These are phyloP conservation scores for Penicillium taxi DNA, from an alignment of 495 filamentous ascomycete genomes.

Conservation along the genomic window DNA sequence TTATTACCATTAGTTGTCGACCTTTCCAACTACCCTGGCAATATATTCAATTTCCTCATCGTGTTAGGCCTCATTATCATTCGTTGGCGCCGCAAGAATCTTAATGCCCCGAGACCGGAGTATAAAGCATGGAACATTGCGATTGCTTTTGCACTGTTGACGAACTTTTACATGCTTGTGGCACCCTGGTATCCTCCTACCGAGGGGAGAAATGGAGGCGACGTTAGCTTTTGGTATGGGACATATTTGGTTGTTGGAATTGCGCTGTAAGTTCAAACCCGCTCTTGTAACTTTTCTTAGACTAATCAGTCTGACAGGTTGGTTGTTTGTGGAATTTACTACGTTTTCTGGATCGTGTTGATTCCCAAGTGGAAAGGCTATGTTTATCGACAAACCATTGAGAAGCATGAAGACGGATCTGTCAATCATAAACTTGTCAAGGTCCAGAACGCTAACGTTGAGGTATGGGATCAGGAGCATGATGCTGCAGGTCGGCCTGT, in stretches of 20 bases:
- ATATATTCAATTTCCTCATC: constrained; percentile 48
- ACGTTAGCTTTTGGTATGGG: constrained; percentile 61
- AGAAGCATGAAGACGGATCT: constrained; percentile 41
- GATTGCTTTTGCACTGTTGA: constrained; percentile 46
- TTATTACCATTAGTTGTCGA: constrained; percentile 49
- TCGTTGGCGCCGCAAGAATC: constrained; percentile 36
- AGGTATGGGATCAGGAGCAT: constrained; percentile 47
- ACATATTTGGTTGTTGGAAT: constrained; percentile 53
- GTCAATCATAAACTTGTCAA: constrained; percentile 48
- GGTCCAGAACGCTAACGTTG: constrained; percentile 42
- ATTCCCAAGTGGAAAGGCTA: constrained; percentile 46
- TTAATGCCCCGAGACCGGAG: constrained; percentile 34
- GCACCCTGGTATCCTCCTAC: constrained; percentile 61
- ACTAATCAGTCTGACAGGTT: constrained; percentile 27
- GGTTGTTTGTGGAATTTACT: constrained; percentile 46
- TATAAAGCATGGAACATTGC: constrained; percentile 49
- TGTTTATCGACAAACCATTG: constrained; percentile 44
- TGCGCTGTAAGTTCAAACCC: constrained; percentile 39
- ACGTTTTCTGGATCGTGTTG: constrained; percentile 46
- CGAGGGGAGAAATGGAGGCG: constrained; percentile 46
- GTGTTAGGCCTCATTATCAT: constrained; percentile 47
- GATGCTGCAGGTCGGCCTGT: constrained; percentile 46
- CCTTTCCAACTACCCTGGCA: constrained; percentile 44
- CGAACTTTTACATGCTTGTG: constrained; percentile 49
- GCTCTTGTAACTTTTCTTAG: background rate